Percentiles rank a stretch among this genome's conserved stretches.
Conservation (phyloP, 2,329 filamentous ascomycete genomes). For the Paracamarosporium sp. region DNA sequence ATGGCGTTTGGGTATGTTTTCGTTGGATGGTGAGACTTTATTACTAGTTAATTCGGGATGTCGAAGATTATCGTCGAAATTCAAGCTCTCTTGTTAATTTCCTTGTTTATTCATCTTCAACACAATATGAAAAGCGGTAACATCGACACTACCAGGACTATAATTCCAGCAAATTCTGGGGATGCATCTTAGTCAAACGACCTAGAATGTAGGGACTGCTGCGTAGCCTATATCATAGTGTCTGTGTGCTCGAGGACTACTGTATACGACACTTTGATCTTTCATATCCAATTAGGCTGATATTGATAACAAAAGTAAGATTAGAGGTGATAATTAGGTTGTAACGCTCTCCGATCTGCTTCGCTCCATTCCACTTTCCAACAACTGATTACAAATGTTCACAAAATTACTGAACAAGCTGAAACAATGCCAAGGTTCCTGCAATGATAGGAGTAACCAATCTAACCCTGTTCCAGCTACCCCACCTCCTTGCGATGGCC, state of each 20-base stretch:
- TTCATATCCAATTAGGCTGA: neutral
- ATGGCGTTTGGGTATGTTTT: neutral
- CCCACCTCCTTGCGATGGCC: constrained; percentile 43
- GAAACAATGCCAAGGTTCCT: constrained; percentile 41
- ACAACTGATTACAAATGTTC: neutral
- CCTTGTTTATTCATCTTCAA: no score
- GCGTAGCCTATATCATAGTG: no score
- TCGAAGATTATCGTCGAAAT: neutral
- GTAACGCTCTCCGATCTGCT: neutral
- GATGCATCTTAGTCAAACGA: no score
- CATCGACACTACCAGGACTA: no score
- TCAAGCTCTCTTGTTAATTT: neutral
- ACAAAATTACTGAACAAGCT: constrained; percentile 28
- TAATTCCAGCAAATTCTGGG: no score
- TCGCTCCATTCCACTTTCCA: neutral
- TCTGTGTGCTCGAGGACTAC: no score
- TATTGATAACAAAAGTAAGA: neutral
- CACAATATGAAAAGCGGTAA: no score
- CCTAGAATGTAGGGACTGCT: no score
- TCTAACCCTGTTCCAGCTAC: constrained; percentile 43
- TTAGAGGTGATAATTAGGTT: neutral
- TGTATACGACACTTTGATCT: no score
- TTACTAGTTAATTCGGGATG: neutral
- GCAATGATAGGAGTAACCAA: constrained; percentile 44
- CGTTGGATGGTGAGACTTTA: neutral